Base-by-base conservation (phyloP, 129 eudicot genomes). In the Dittrichia graveolens region DNA sequence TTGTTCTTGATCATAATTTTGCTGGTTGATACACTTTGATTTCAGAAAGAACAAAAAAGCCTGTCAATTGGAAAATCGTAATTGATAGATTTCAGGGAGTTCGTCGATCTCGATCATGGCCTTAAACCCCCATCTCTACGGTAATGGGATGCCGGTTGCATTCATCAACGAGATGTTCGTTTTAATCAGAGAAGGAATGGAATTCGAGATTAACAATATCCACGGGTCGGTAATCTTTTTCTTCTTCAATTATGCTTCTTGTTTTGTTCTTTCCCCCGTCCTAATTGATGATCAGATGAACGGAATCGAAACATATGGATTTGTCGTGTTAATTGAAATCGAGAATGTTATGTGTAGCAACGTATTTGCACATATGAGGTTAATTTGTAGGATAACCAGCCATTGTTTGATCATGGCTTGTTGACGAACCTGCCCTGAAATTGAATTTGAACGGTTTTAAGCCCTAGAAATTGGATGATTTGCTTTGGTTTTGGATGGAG, bases 121-220 rank as follows among this genome's bases (percentile, higher is more conserved):
- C 61, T 18, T 86, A 71, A 91, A 91, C 76, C 97, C 97, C 18
- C 91, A 91, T 45, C 74, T 91, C 5, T 84, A 84, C 16, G 86
- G 80, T 0, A 86, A 91, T 52, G 94, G 91, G 59, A 80, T 86
- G 96, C 97, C 97, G 8, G 96, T 91, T 24, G 91, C 97, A 16
- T 91, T 91, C 67, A 66, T 74, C 58, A 84, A 85, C 69, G 97
- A 91, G 76, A 69, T 89, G 83, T 86, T 89, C 40, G 87, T 91
- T 3, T 81, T 91, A 70, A 91, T 84, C 15, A 83, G 97, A 77
- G 97, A 91, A 15, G 97, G 93, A 60, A 83, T 91, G 13, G 97
- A 91, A 31, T 91, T 91, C 52, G 93, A 91, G 71, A 67, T 91
- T 37, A 91, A 84, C 81, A 88, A 88, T 77, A 84, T 88, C 76